Base-by-base conservation (phyloP, 2,329 filamentous ascomycete genomes). In the Pestalotiopsis sp. region DNA sequence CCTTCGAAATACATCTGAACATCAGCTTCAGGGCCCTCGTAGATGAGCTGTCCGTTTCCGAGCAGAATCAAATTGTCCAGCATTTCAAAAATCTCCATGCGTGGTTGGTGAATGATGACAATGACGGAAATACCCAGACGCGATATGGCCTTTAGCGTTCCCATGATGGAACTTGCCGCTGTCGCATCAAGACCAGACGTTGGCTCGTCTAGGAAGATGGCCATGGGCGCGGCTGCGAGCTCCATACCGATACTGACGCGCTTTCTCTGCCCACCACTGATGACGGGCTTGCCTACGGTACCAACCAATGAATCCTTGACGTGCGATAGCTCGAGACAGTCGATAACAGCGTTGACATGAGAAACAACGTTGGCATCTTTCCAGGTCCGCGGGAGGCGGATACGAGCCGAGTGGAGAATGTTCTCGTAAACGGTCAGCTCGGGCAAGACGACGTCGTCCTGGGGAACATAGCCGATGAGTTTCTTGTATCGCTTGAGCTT, bases 361-460 rank as follows among this genome's bases (percentile, higher is more conserved):
- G 81, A 77, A 49, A 84, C 77, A 49, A 89, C 85, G 3, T 87
- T 84, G 13, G 70, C 72, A 49, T 85, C 81, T 3, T 77, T 80
- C 86, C 86, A 89, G 4, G 79, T 83, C 2, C 82, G 78, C 0
- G 87, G 86, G 14, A 90, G 78, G 17, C 86, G 83, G 41, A 89
- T 81, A 14, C 83, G 81, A 17, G 87, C 88, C 0, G 87, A 89
- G 70, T 90, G 87, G 4, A 89, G 78, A 57, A 91, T 89, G 69
- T 90, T 90, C 75, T 91, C 89, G 65, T 84, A 83, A 4, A 90
- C 87, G 0, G 88, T 90, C 60, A 90, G 77, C 73, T 90, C 86
- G 0, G 87, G 85, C 11, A 89, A 80, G 3, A 90, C 83, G 31
- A 90, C 83, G 74, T 90, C 89, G 70, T 90, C 86, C 72, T 90